phyloP scores from a whole-genome alignment of 108 stramenopile species.

The Cyclotella sp. region DNA sequence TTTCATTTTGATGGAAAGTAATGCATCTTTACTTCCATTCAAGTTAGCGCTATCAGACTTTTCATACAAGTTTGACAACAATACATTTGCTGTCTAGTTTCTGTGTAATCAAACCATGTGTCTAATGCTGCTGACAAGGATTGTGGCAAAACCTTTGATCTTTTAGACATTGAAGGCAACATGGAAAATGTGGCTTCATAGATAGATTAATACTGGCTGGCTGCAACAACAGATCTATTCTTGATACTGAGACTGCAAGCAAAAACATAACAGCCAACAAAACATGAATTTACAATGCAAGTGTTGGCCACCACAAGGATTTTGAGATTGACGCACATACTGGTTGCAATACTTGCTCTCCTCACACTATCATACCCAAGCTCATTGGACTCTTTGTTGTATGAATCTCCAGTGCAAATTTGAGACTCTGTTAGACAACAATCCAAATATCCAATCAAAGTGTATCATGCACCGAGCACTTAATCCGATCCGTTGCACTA shows the following conservation, averaged over 20 bases:
- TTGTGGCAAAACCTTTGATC: slow-evolving; percentile 46
- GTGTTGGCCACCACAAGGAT: slow-evolving; percentile 50
- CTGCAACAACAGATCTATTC: slow-evolving; percentile 36
- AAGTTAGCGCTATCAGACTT: no score
- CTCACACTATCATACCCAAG: slow-evolving; percentile 52
- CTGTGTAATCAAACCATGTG: no score
- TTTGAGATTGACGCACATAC: no score
- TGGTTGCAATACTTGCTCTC: slow-evolving; percentile 36
- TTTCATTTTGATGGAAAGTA: no score
- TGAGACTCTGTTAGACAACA: slow-evolving; percentile 50
- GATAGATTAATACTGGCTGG: slow-evolving; percentile 26
- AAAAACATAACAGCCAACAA: slow-evolving; percentile 21
- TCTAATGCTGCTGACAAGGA: slow-evolving; percentile 57
- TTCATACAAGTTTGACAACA: no score
- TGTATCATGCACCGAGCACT: slow-evolving; percentile 63
- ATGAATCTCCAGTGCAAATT: slow-evolving; percentile 48
- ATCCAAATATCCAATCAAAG: slow-evolving; percentile 73
- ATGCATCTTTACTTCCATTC: no score
- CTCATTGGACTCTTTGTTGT: slow-evolving; percentile 48
- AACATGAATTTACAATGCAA: slow-evolving; percentile 22
- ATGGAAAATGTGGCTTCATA: not conserved
- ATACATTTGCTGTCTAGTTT: no score
- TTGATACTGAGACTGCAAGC: slow-evolving; percentile 34
- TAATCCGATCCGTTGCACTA: slow-evolving; percentile 63
- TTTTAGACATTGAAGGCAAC: slow-evolving; percentile 1